phyloP scores from a whole-genome alignment of 352 stramenopile species.

The Phytophthora cactorum region DNA sequence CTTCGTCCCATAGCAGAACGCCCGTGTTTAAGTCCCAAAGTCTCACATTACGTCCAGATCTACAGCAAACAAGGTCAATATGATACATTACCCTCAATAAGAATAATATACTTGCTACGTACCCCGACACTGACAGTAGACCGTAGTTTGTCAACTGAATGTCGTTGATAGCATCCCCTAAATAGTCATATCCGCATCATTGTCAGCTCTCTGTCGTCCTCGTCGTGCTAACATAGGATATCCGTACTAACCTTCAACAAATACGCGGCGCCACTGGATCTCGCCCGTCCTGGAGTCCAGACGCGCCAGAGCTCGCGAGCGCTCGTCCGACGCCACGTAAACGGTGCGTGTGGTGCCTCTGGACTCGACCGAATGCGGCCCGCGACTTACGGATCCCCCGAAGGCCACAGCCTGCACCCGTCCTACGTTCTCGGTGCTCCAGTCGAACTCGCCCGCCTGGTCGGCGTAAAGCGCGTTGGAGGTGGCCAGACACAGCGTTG shows the following conservation, averaged over 20 bases:
- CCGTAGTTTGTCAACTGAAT: constrained; percentile 79
- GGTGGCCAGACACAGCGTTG: constrained; percentile 35
- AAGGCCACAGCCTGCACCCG: constrained; percentile 56
- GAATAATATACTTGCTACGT: constrained; percentile 13
- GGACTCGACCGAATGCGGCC: constrained; percentile 39
- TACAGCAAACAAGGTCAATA: constrained; percentile 23
- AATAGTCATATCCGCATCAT: constrained; percentile 22
- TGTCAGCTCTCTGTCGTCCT: background rate
- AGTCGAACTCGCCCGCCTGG: constrained; percentile 83
- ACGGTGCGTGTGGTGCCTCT: constrained; percentile 54
- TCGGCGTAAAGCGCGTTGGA: constrained; percentile 68
- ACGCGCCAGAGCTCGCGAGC: constrained; percentile 64
- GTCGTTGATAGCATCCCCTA: constrained; percentile 65
- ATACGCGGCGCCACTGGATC: constrained; percentile 81
- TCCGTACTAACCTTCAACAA: constrained; percentile 46
- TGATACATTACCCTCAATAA: constrained; percentile 18
- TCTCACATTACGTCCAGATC: constrained; percentile 59
- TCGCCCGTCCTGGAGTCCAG: constrained; percentile 72
- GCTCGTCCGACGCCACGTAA: constrained; percentile 76
- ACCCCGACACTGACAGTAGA: constrained; percentile 72
- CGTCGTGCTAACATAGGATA: background rate
- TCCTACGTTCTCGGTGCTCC: constrained; percentile 71
- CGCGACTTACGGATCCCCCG: constrained; percentile 50
- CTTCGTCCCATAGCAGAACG: constrained; percentile 73
- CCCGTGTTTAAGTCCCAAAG: constrained; percentile 74